Base-by-base conservation (phyloP, 2,329 filamentous ascomycete species). In the Emergomyces orientalis region DNA sequence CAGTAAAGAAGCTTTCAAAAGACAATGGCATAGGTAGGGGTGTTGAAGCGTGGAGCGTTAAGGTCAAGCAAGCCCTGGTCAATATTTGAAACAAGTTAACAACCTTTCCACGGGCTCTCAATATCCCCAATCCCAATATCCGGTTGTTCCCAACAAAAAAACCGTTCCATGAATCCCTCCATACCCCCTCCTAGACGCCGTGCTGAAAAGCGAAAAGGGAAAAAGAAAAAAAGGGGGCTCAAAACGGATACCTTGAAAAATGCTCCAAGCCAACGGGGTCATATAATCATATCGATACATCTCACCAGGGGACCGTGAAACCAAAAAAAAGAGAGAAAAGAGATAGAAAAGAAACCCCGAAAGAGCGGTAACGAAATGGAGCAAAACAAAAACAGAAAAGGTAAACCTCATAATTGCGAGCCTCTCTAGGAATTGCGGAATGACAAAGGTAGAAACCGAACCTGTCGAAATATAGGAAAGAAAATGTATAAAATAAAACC, bases 221-320 rank as follows among this genome's bases (percentile, higher is more conserved):
- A 8, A 59, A 45, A 45, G 32, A 59, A 47, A 19, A 39, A 22
- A 22, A 22, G 6, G 6, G 2, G 34, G 7, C 32, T 3, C 25
- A 59, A 52, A 59, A 13, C 9, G 54, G 61, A 61, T 25, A 55
- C 39, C 39, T 59, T 59, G 39, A 45, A 59, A 59, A 54, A 45
- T 59, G 56, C 39, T 45, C 56, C 56, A 45, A 59, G 39, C 37
- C 39, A 59, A 59, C 56, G 39, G 39, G 39, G 45, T 62, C 60
- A 56, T 56, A 62, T 59, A 55, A 55, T 59, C 49, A 47, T 59
- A 47, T 59, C 25, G 56, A 59, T n/a, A 47, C 56, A 59, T 45
- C 39, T 30, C 56, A 45, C 37, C 37, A 45, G 39, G 3, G 25
- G 14, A 34, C 37, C 25, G 27, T 59, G 39, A 59, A 45, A 30